Conservation (phyloP, 1,139 yeast species). For the Debaryomyces coudertii region DNA sequence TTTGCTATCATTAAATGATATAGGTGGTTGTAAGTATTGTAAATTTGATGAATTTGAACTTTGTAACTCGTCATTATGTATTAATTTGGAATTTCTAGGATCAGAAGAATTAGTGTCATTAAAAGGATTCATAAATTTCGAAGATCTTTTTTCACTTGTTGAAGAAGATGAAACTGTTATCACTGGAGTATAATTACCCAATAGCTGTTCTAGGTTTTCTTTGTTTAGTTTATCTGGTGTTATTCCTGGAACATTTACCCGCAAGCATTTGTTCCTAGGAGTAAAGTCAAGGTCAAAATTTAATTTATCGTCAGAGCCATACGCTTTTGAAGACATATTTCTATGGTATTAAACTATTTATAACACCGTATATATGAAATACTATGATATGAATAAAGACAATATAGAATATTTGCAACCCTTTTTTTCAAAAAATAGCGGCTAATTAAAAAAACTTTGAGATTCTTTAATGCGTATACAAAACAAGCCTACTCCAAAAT, state of each 20-base stretch:
- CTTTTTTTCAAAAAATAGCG: background rate
- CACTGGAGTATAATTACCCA: slow-evolving; percentile 8
- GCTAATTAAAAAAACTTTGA: background rate
- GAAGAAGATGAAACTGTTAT: slow-evolving; percentile 11
- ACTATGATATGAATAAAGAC: background rate
- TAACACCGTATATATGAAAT: background rate
- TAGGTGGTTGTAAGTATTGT: slow-evolving; percentile 10
- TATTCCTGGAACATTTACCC: background rate
- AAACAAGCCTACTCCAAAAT: background rate
- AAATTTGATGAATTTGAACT: slow-evolving; percentile 8
- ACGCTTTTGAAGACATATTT: slow-evolving; percentile 7
- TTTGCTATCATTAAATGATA: slow-evolving; percentile 3
- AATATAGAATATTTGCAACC: background rate
- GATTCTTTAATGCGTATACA: background rate
- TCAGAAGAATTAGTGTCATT: slow-evolving; percentile 13
- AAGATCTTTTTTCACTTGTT: slow-evolving; percentile 5
- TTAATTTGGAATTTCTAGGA: slow-evolving; percentile 5
- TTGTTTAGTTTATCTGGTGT: slow-evolving; percentile 5
- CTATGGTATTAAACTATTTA: background rate
- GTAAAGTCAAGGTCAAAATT: slow-evolving; percentile 6
- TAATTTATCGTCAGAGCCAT: slow-evolving; percentile 5
- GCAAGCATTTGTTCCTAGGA: background rate
- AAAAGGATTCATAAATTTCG: slow-evolving; percentile 12
- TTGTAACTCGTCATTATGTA: slow-evolving; percentile 1
- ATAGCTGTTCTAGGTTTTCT: slow-evolving; percentile 5